These are phyloP conservation scores for Pleurotus tuoliensis DNA, from an alignment of 768 basidiomycete species.

Conservation along the genomic window DNA sequence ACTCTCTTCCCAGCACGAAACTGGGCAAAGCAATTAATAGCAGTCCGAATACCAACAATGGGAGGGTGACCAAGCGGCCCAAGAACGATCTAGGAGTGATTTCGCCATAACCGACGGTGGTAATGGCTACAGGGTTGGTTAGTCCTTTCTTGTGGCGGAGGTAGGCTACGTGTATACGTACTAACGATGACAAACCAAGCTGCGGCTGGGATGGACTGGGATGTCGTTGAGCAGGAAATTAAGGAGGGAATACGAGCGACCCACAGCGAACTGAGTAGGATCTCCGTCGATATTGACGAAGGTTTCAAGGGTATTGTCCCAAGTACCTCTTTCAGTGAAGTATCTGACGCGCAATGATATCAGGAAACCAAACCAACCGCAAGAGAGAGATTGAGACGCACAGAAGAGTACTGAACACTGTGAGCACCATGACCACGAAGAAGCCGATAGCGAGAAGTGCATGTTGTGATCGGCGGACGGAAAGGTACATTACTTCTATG, in stretches of 20 bases:
- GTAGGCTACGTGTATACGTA: conserved; percentile 34
- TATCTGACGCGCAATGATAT: conserved; percentile 42
- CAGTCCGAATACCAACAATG: conserved; percentile 83
- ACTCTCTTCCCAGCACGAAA: conserved; percentile 90
- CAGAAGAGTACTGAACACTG: conserved; percentile 85
- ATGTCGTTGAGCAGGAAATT: not conserved
- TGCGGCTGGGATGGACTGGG: conserved; percentile 65
- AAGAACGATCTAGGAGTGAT: conserved; percentile 85
- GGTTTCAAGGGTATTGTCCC: conserved; percentile 75
- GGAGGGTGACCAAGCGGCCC: conserved; percentile 83
- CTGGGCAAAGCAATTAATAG: conserved; percentile 87
- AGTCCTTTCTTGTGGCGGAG: not conserved
- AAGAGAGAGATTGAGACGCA: conserved; percentile 28
- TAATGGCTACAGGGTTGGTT: conserved; percentile 56
- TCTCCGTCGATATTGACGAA: conserved; percentile 87
- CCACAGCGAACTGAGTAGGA: conserved; percentile 71
- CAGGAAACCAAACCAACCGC: not conserved
- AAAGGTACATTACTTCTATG: conserved; percentile 91
- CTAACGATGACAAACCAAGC: conserved; percentile 82
- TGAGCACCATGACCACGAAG: conserved; percentile 83
- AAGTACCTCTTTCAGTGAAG: conserved; percentile 86
- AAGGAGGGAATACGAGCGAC: conserved; percentile 15
- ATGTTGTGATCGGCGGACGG: conserved; percentile 81
- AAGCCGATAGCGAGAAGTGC: conserved; percentile 84
- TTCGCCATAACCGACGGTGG: conserved; percentile 90